Evolutionary conservation across 192 early-diverging fungal genomes (phyloP).

Genomic region (Dissophora ornata): DNA sequence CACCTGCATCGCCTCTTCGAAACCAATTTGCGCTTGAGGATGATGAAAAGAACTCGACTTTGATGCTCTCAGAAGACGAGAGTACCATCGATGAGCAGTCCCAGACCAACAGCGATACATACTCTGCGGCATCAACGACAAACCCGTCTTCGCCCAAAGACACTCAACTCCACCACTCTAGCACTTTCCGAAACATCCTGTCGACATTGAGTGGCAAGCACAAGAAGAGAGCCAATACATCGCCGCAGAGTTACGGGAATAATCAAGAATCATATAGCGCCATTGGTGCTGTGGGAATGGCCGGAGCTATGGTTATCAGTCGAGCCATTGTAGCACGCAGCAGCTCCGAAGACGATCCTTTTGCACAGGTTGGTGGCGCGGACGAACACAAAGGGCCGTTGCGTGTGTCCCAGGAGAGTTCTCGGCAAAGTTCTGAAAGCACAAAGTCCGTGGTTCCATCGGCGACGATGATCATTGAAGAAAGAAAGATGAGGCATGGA

Average conservation of each 20-base stretch:
- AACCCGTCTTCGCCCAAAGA: conserved; percentile 1
- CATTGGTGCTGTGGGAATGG: neutral
- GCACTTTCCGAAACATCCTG: conserved; percentile 18
- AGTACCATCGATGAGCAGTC: neutral
- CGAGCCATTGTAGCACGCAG: neutral
- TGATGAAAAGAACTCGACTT: neutral
- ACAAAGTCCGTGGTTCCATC: too few species aligned
- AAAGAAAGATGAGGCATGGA: neutral
- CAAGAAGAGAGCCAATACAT: conserved; percentile 8
- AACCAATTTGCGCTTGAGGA: conserved; percentile 17
- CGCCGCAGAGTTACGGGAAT: neutral
- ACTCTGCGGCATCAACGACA: conserved; percentile 8
- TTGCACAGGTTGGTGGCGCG: conserved; percentile 2
- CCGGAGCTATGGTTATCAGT: neutral
- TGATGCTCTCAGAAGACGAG: too few species aligned
- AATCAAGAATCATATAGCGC: conserved; percentile 1
- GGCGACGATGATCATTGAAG: too few species aligned
- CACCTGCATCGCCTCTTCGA: conserved; percentile 25
- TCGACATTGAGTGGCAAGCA: conserved; percentile 16
- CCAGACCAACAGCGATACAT: conserved; percentile 15
- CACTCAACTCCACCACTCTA: conserved; percentile 1
- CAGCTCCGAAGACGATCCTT: neutral
- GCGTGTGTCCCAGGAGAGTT: neutral
- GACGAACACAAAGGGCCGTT: neutral
- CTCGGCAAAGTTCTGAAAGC: too few species aligned